Evolutionary conservation across 2,329 filamentous ascomycete species (phyloP), one percentile per base, ranked within the genome.

Genomic region (Aureobasidium musti): DNA sequence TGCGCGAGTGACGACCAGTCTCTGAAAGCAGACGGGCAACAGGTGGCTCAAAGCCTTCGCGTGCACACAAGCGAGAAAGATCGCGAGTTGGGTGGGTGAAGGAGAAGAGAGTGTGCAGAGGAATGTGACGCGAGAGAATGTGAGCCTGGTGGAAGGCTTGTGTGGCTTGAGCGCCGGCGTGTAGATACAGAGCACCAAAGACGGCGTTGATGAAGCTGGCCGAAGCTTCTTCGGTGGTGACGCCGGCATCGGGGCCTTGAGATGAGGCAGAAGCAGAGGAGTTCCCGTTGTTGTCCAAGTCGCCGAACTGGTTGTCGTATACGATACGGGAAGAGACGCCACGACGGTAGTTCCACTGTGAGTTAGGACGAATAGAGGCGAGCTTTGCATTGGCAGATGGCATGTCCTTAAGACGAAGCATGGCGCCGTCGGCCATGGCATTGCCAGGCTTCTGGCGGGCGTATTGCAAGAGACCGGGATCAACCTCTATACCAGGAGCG

Each of bases 381-480:
- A 49, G 5, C 26, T 43, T 53, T 26, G 52, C 26, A 28, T 52
- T 23, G 26, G 26, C 26, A 69, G 70, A 66, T 19, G 79, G 75
- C 60, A 77, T 74, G 63, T 76, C 72, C 60, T 75, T 75, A n/a
- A 73, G 59, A 30, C 70, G 69, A 53, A 65, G 69, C 66, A 67
- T 71, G 23, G 70, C 71, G 41, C 73, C 73, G 37, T 72, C 69
- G 8, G 71, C 75, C 75, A 79, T 71, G 23, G 72, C 70, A 47
- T 75, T 75, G 8, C 81, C 81, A 5, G 83, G 78, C 11, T 76
- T 73, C 28, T 83, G 69, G 65, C 83, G 75, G 79, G 79, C 79
- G 82, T 92, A 96, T 76, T 98, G 95, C 68, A 99, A 82, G 64
- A 96, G 82, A 6, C 94, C 95, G 0, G 93, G 89, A 76, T 99